Conservation (phyloP, 225 moss, liverwort and hornwort species). For the Antitrichia curtipendula region DNA sequence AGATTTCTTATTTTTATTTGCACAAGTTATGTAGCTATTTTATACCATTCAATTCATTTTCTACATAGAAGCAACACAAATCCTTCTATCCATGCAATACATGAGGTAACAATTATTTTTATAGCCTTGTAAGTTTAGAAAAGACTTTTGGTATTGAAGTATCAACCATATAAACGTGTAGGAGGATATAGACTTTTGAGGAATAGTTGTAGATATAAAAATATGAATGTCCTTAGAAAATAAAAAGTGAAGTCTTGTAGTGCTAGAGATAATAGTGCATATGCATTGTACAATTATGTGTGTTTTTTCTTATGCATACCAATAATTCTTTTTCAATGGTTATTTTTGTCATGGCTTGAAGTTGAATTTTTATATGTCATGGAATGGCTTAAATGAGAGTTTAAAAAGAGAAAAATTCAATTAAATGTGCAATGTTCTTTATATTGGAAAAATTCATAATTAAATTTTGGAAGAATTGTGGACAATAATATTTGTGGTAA, state of each 20-base stretch:
- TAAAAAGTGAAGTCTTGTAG: no score
- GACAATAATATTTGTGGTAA: no score
- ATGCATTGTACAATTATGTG: background rate
- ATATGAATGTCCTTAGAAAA: no score
- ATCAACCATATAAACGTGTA: background rate
- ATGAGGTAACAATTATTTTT: background rate
- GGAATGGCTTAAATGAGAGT: no score
- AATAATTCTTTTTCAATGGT: accelerated
- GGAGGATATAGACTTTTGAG: no score
- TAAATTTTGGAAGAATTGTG: background rate
- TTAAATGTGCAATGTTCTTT: background rate
- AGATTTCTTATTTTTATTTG: background rate
- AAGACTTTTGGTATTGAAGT: background rate
- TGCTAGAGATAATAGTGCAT: background rate
- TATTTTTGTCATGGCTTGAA: background rate
- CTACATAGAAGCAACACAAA: background rate
- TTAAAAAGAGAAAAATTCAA: no score
- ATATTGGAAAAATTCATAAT: no score
- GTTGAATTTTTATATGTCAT: background rate
- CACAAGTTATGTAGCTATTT: no score
- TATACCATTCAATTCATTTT: background rate
- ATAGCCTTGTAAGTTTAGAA: background rate
- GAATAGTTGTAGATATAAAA: background rate
- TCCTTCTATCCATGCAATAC: background rate
- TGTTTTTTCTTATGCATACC: no score